These are phyloP conservation scores for Lolium perenne DNA, from an alignment of 176 grass and related monocot genomes.

Conservation along the genomic window DNA sequence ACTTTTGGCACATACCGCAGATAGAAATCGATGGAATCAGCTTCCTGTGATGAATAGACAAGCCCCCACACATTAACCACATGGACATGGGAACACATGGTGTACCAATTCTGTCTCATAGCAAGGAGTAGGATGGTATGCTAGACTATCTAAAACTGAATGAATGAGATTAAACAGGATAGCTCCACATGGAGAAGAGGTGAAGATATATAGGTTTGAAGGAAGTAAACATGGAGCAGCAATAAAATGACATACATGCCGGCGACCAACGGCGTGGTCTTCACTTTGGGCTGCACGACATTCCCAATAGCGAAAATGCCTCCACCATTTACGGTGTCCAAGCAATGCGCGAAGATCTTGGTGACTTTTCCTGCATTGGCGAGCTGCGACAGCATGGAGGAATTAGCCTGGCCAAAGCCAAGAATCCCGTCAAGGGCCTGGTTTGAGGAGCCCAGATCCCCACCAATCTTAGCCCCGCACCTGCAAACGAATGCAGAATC, in stretches of 20 bases:
- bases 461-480: slow-evolving; percentile 84
- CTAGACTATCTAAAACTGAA: slow-evolving; percentile 6
- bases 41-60: not conserved
- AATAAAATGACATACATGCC: slow-evolving; percentile 65
- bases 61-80: not conserved
- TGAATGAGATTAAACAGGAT: not conserved
- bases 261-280: slow-evolving; percentile 77
- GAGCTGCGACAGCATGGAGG: slow-evolving; percentile 82
- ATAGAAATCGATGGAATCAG: slow-evolving; percentile 17
- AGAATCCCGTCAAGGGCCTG: slow-evolving; percentile 94
- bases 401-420: slow-evolving; percentile 88
- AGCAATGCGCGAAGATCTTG: slow-evolving; percentile 88
- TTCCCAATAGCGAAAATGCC: slow-evolving; percentile 93
- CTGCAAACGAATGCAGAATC: slow-evolving; percentile 33
- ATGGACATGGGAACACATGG: slow-evolving; percentile 7
- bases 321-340: slow-evolving; percentile 84
- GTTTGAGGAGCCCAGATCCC: slow-evolving; percentile 71
- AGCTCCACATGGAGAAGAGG: not conserved
- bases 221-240: not conserved
- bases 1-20: not conserved
- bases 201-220: not conserved
- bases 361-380: slow-evolving; percentile 73
- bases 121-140: not conserved
- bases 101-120: not conserved
- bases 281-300: slow-evolving; percentile 88